phyloP scores from a whole-genome alignment of 2,329 filamentous ascomycete species.

The Coleophoma eucalyptorum region DNA sequence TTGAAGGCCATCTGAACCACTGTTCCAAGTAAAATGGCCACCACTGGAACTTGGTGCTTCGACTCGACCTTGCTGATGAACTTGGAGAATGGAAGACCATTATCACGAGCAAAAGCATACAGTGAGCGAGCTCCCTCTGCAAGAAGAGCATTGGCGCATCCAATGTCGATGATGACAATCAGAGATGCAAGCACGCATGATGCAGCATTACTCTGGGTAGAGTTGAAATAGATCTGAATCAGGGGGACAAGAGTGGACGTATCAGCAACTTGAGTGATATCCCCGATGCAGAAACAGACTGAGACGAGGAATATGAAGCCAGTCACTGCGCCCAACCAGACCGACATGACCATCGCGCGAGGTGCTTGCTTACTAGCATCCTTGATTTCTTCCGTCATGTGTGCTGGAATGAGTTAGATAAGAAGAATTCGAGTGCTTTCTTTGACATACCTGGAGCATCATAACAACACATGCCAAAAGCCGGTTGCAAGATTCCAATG shows the following conservation, averaged over 20 bases:
- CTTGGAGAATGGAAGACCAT: conserved; percentile 47
- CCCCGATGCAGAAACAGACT: conserved; percentile 47
- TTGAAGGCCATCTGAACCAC: conserved; percentile 48
- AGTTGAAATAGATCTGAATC: conserved; percentile 46
- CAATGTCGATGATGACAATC: conserved; percentile 36
- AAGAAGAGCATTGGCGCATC: conserved; percentile 33
- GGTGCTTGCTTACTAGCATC: conserved; percentile 47
- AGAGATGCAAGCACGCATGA: conserved; percentile 44
- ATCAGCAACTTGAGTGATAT: conserved; percentile 37
- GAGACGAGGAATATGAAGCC: conserved; percentile 45
- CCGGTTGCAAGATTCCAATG: conserved; percentile 48
- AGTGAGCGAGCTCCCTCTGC: conserved; percentile 32
- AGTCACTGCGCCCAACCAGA: conserved; percentile 41
- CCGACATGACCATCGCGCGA: conserved; percentile 41
- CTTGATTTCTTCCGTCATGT: conserved; percentile 54
- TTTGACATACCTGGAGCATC: conserved; percentile 6
- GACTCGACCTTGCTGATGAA: conserved; percentile 40
- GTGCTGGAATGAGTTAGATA: conserved; percentile 28
- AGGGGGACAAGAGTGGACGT: conserved; percentile 42
- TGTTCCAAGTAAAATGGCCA: conserved; percentile 42
- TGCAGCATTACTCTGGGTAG: conserved; percentile 37
- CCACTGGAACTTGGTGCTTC: conserved; percentile 42
- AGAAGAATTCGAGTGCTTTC: background rate
- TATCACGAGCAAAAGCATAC: conserved; percentile 45
- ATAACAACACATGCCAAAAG: conserved; percentile 50